Base-by-base conservation (phyloP, 257 asterid genomes). In the Ophiorrhiza pumila region DNA sequence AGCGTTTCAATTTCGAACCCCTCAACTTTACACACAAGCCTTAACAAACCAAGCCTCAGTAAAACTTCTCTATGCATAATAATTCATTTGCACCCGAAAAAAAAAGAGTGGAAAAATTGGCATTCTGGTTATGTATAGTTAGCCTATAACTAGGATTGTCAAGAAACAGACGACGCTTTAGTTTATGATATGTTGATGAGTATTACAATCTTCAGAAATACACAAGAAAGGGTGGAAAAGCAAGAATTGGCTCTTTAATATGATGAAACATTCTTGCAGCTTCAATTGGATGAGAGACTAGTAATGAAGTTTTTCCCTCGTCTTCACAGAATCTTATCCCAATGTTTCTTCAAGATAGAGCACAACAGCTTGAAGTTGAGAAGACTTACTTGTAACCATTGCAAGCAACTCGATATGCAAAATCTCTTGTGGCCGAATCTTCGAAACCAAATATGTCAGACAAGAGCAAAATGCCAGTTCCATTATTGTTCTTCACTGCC, bases 401-500 rank as follows among this genome's bases (percentile, higher is more conserved):
- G 80, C 97, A 92, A 71, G 97, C 95, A 55, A 90, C 77, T 10
- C 95, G 90, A 71, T 90, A 90, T 25, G 96, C 95, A 20, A 90
- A 91, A 78, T 91, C 96, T 71, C 83, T 83, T 62, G 92, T 91
- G 81, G 90, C 78, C 1, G 93, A 84, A 74, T 90, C 95, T 71
- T 87, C 88, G 71, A 84, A 88, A 41, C 97, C 95, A 55, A 87
- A 88, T 46, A 90, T 75, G 67, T 92, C 97, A 23, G 97, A 90
- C 79, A 90, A 79, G 76, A 92, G 89, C 82, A 92, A 73, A 73
- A 90, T 87, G 62, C 97, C 96, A 29, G 87, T 88, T 66, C 78
- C 86, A 73, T 91, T 91, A 76, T 91, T 91, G 85, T 91, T 91
- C 86, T 90, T 92, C 76, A 92, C 95, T 9, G 96, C 93, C 56